A percentile compares a stretch with the other conserved stretches of the same genome.
These are phyloP conservation scores for Dactylellina haptotyla DNA, from an alignment of 2,329 filamentous ascomycete genomes.

Conservation along the genomic window DNA sequence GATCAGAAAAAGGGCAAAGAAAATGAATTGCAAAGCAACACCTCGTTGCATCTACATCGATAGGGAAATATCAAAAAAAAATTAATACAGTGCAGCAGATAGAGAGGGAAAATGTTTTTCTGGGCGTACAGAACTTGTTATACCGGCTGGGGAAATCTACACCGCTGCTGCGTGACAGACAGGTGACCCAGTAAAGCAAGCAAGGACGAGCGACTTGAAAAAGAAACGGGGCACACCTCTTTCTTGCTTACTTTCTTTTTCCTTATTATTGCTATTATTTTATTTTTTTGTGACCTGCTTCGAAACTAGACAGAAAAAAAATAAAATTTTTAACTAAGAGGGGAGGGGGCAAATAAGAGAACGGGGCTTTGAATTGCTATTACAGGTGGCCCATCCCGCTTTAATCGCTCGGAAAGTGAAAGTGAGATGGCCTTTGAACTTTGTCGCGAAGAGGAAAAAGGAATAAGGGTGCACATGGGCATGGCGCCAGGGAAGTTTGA, in stretches of 20 bases:
- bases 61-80: constrained; percentile 37
- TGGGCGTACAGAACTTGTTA: constrained; percentile 46
- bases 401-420: constrained; percentile 55
- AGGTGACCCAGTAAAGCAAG: constrained; percentile 51
- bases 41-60: constrained; percentile 49
- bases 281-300: constrained; percentile 15
- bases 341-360: constrained; percentile 51
- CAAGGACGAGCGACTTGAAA: constrained; percentile 20
- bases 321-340: constrained; percentile 51
- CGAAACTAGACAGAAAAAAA: constrained; percentile 36
- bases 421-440: constrained; percentile 35
- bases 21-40: constrained; percentile 12
- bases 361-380: constrained; percentile 53
- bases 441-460: constrained; percentile 52
- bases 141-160: constrained; percentile 47
- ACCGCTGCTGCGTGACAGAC: constrained; percentile 51
- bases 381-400: constrained; percentile 52
- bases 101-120: constrained; percentile 2
- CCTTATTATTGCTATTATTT: constrained; percentile 9
- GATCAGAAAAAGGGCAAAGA: constrained; percentile 17
- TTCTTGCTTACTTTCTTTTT: constrained; percentile 8
- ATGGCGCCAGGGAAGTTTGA: constrained; percentile 53
- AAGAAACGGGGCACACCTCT: constrained; percentile 18
- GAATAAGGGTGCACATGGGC: constrained; percentile 53
- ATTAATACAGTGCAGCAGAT: no score